Conservation (phyloP, 2,329 filamentous ascomycete species). For the Microdochium trichocladiopsis region DNA sequence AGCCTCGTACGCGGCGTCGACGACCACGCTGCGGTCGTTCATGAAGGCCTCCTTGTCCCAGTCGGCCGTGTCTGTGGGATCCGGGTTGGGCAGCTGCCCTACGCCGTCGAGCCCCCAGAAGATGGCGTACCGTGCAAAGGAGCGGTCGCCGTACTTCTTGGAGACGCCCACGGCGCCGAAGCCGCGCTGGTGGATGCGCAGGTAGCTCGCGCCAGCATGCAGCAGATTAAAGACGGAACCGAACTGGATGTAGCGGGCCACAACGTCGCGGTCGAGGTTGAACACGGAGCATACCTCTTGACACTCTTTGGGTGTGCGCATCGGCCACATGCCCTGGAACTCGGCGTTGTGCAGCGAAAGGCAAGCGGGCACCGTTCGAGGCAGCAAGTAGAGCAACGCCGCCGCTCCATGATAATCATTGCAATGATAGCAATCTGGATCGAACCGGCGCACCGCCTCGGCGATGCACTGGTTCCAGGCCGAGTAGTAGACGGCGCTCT, state of each 20-base stretch:
- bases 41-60: constrained; percentile 41
- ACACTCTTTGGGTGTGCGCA: constrained; percentile 53
- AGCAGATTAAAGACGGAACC: constrained; percentile 64
- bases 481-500: constrained; percentile 61
- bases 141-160: constrained; percentile 61
- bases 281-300: constrained; percentile 59
- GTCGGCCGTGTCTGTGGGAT: constrained; percentile 56
- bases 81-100: constrained; percentile 57
- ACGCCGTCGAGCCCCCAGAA: constrained; percentile 61
- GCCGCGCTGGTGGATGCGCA: constrained; percentile 59
- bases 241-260: constrained; percentile 57
- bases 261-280: constrained; percentile 50
- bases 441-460: constrained; percentile 53
- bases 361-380: constrained; percentile 52
- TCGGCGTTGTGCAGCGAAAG: constrained; percentile 63
- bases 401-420: constrained; percentile 59
- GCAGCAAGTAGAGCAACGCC: constrained; percentile 58
- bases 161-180: constrained; percentile 63
- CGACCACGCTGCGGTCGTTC: constrained; percentile 37
- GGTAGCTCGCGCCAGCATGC: constrained; percentile 59
- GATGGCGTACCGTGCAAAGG: constrained; percentile 60
- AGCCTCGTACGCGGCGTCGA: constrained; percentile 49
- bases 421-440: constrained; percentile 58
- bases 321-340: constrained; percentile 63
- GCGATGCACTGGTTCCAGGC: constrained; percentile 67